Percentiles rank a stretch among this genome's conserved stretches.
These are phyloP conservation scores for Ustilago trichophora DNA, from an alignment of 1,284 basidiomycete genomes.

Conservation along the genomic window DNA sequence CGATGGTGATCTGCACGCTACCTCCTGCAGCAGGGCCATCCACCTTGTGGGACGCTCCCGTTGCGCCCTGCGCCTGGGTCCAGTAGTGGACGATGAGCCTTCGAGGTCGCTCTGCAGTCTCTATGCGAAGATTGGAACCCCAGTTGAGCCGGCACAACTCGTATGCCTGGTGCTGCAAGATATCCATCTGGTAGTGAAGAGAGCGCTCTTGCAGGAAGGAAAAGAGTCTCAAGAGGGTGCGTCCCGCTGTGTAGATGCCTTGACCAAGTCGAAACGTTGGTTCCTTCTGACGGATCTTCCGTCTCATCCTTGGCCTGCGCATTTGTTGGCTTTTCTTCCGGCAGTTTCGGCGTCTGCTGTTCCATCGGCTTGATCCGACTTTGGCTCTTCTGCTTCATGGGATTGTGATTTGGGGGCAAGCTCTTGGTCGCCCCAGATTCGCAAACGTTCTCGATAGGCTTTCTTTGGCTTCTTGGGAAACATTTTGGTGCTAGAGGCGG, in stretches of 20 bases:
- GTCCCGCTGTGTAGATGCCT: constrained; percentile 17
- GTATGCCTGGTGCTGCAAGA: constrained; percentile 56
- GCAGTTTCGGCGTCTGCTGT: constrained; percentile 3
- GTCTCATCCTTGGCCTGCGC: background rate
- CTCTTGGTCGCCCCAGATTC: constrained; percentile 50
- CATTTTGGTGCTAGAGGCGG: constrained; percentile 14
- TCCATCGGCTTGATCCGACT: constrained; percentile 2
- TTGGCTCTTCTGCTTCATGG: constrained; percentile 2
- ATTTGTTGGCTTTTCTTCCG: background rate
- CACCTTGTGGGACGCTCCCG: background rate
- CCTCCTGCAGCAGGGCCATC: constrained; percentile 36
- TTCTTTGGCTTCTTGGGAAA: constrained; percentile 52
- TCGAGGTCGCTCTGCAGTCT: constrained; percentile 26
- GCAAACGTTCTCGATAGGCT: constrained; percentile 39
- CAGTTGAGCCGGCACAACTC: constrained; percentile 53
- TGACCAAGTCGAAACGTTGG: background rate
- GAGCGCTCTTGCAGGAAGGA: constrained; percentile 58
- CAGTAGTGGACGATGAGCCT: constrained; percentile 52
- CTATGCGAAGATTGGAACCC: constrained; percentile 47
- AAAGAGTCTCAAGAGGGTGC: constrained; percentile 49
- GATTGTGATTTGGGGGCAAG: constrained; percentile 31
- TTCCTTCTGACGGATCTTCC: background rate
- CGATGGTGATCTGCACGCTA: constrained; percentile 32
- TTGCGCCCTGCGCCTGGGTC: constrained; percentile 36
- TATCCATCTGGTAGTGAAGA: constrained; percentile 62